Conservation (phyloP, 1,284 basidiomycete species). For the Trichosporon faecale region DNA sequence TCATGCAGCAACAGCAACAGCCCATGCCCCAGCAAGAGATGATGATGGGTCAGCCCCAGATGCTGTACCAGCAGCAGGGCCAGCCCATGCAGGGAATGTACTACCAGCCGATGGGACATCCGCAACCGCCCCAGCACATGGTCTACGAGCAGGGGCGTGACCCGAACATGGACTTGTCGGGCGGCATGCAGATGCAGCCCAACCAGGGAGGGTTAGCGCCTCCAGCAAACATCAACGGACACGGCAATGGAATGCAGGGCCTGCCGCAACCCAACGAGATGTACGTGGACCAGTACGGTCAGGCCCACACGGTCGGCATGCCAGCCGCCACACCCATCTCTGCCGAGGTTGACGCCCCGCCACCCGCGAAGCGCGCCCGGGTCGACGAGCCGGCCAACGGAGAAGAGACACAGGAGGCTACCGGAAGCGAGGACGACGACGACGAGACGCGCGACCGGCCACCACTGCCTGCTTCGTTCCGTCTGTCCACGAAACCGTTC, state of each 20-base stretch:
- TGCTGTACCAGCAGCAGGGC: constrained; percentile 21
- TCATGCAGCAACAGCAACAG: constrained; percentile 25
- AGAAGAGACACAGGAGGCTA: constrained; percentile 22
- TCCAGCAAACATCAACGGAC: constrained; percentile 40
- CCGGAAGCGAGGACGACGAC: constrained; percentile 34
- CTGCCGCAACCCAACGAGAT: constrained; percentile 38
- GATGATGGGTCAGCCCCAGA: constrained; percentile 22
- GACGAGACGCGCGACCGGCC: constrained; percentile 36
- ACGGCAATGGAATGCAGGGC: constrained; percentile 27
- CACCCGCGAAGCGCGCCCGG: constrained; percentile 32
- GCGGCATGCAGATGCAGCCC: constrained; percentile 2
- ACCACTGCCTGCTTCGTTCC: constrained; percentile 53
- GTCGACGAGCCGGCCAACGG: constrained; percentile 12
- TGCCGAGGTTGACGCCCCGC: constrained; percentile 13
- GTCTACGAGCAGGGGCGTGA: constrained; percentile 14
- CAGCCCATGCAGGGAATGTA: constrained; percentile 26
- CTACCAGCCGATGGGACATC: constrained; percentile 23
- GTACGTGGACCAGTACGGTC: constrained; percentile 48
- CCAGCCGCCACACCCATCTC: constrained; percentile 24
- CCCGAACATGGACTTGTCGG: constrained; percentile 20
- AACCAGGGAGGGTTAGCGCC: constrained; percentile 29
- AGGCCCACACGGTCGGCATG: constrained; percentile 33
- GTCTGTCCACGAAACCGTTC: constrained; percentile 67
- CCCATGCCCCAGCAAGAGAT: constrained; percentile 14
- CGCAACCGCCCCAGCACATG: constrained; percentile 21